Evolutionary conservation across 1,284 basidiomycete species (phyloP).

Genomic region (Puccinia coronata): DNA sequence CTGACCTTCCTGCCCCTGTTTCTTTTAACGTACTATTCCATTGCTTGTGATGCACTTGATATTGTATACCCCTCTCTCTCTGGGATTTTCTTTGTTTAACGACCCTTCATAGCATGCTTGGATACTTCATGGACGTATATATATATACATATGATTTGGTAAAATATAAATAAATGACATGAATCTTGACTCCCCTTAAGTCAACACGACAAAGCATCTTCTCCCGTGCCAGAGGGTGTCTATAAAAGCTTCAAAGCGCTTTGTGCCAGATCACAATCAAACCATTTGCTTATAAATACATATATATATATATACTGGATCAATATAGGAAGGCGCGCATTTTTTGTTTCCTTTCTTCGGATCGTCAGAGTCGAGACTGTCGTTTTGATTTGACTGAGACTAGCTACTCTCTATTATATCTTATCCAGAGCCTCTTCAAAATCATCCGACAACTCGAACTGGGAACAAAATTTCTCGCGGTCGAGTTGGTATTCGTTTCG

Average conservation of each 20-base stretch:
- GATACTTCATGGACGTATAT: background rate
- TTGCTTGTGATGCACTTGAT: background rate
- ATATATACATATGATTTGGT: background rate
- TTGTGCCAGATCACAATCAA: too few relatives aligned
- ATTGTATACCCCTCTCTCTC: background rate
- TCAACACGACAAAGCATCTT: too few relatives aligned
- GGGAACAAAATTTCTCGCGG: constrained; percentile 19
- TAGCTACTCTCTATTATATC: background rate
- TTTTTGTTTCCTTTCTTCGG: background rate
- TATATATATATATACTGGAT: too few relatives aligned
- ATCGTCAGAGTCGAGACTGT: too few relatives aligned
- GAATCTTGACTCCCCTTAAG: too few relatives aligned
- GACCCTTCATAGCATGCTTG: background rate
- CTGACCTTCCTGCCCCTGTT: too few relatives aligned
- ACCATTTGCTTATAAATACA: too few relatives aligned
- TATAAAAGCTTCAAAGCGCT: too few relatives aligned
- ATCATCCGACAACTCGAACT: constrained; percentile 29
- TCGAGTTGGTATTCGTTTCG: constrained; percentile 39
- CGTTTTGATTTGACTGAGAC: too few relatives aligned
- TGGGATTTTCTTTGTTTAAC: background rate
- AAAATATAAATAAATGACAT: constrained; percentile 6
- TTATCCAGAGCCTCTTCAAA: constrained; percentile 31
- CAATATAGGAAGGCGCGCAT: too few relatives aligned
- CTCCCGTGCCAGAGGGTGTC: too few relatives aligned
- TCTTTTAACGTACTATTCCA: background rate